phyloP scores from a whole-genome alignment of 768 basidiomycete species.

The Boletus pseudopeckii region DNA sequence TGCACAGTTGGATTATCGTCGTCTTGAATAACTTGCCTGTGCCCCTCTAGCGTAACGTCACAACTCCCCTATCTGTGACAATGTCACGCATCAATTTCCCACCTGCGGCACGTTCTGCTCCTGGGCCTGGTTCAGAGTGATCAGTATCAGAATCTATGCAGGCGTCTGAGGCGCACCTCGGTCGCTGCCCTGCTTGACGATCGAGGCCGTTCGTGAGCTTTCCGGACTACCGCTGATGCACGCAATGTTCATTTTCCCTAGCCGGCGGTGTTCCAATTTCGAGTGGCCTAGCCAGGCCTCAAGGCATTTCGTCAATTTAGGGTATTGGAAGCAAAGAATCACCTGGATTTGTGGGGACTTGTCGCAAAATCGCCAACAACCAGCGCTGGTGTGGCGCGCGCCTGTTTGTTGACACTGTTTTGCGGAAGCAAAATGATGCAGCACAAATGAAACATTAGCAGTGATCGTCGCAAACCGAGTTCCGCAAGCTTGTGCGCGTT shows the following conservation, averaged over 20 bases:
- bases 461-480: constrained; percentile 16
- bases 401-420: not conserved
- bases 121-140: not conserved
- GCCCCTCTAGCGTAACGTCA: constrained; percentile 24
- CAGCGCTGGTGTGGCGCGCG: not conserved
- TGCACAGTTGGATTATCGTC: constrained; percentile 23
- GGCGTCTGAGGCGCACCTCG: constrained; percentile 1
- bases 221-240: not conserved
- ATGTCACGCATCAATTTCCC: constrained; percentile 18
- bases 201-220: not conserved
- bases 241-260: not conserved
- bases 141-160: constrained; percentile 1
- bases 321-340: not conserved
- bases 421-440: constrained; percentile 18
- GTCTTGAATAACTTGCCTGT: constrained; percentile 32
- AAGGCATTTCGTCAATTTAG: not conserved
- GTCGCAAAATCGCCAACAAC: not conserved
- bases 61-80: constrained; percentile 29
- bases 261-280: constrained; percentile 15
- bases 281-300: constrained; percentile 2
- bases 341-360: constrained; percentile 4
- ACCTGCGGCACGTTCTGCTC: constrained; percentile 2
- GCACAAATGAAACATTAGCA: constrained; percentile 6
- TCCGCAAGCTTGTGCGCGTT: constrained; percentile 20
- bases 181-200: not conserved